Conservation (phyloP, 345 rosid species). For the Clausena lansium region DNA sequence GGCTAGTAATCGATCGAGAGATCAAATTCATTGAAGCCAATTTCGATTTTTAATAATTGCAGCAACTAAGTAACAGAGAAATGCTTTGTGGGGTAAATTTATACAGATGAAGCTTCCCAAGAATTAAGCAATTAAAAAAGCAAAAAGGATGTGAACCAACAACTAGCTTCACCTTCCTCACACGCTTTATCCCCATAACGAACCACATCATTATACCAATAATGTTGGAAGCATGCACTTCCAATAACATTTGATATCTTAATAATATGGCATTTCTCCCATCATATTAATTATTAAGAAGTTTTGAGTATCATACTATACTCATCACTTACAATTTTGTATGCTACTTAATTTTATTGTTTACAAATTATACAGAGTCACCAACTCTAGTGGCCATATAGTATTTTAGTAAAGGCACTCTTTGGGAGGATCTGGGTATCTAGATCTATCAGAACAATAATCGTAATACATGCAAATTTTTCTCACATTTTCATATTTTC, state of each 20-base stretch:
- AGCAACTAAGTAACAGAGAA: no score
- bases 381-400: neutral
- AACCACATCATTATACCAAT: neutral
- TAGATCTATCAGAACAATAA: slow-evolving; percentile 37
- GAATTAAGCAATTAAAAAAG: neutral
- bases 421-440: slow-evolving; percentile 25
- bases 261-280: neutral
- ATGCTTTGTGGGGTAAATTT: no score
- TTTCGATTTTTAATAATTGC: neutral
- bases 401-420: slow-evolving; percentile 28
- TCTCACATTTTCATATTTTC: slow-evolving; percentile 21
- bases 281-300: neutral
- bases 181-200: neutral
- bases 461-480: slow-evolving; percentile 36
- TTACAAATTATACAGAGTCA: neutral
- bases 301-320: neutral
- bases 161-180: neutral
- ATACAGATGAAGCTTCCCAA: no score
- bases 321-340: neutral
- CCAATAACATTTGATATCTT: neutral
- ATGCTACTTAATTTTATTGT: neutral
- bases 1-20: neutral
- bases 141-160: neutral
- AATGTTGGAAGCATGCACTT: neutral
- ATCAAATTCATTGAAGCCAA: neutral